A percentile compares a stretch with the other conserved stretches of the same genome.
Conservation (phyloP, 179 eudicot species). For the Beta lomatogona region DNA sequence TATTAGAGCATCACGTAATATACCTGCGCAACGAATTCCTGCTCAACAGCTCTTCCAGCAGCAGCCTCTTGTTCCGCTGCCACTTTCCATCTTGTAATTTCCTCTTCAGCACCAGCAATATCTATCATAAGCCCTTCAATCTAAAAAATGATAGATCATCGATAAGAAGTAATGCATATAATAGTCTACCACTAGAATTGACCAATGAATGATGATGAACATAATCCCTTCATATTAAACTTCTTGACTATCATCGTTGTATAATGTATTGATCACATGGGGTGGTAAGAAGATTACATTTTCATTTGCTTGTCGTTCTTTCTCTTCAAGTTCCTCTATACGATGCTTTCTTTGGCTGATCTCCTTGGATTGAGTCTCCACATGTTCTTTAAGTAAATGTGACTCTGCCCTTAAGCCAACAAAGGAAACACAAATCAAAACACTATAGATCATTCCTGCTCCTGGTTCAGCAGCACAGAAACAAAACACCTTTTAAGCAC, state of each 20-base stretch:
- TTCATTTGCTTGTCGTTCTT: slow-evolving; percentile 93
- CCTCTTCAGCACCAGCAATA: slow-evolving; percentile 94
- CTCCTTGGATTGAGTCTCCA: slow-evolving; percentile 79
- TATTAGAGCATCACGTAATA: slow-evolving; percentile 2
- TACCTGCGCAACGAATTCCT: slow-evolving; percentile 81
- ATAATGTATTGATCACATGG: neutral
- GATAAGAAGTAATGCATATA: neutral
- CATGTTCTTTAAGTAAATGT: slow-evolving; percentile 68
- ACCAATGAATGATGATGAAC: slow-evolving; percentile 4
- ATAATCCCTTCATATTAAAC: neutral
- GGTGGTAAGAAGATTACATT: slow-evolving; percentile 44
- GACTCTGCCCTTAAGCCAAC: slow-evolving; percentile 75
- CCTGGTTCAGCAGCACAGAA: neutral
- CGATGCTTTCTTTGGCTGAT: slow-evolving; percentile 64
- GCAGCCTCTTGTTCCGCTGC: slow-evolving; percentile 99
- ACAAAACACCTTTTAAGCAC: neutral
- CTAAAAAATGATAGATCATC: slow-evolving; percentile 36
- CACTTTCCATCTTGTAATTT: slow-evolving; percentile 89
- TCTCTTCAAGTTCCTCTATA: slow-evolving; percentile 90
- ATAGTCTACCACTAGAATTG: neutral
- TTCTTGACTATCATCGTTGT: neutral
- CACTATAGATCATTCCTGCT: neutral
- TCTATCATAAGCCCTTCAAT: slow-evolving; percentile 98
- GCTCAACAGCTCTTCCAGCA: slow-evolving; percentile 94
- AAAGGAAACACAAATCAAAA: slow-evolving; percentile 34